Evolutionary conservation across 495 filamentous ascomycete genomes (phyloP), one percentile per base, ranked within the genome.

Genomic region (Niebla homalea): DNA sequence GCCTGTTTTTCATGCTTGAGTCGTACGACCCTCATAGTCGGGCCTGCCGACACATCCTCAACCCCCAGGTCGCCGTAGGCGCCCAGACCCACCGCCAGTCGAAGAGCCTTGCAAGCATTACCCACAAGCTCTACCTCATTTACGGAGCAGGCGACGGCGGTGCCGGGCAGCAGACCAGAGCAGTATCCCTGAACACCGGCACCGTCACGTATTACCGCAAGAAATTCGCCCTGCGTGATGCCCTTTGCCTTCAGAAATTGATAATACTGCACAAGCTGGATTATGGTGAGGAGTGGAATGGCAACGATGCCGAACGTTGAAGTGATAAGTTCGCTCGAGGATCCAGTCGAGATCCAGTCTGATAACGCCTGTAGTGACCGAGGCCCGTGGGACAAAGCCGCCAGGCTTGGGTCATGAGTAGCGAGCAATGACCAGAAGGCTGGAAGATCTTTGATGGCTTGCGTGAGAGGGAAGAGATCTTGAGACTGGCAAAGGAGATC

Each of bases 261-360:
- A 18, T 64, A 58, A 43, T 64, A 67, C 40, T 65, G 64, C 12
- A 47, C 48, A 4, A 57, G 53, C 49, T 67, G 64, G 32, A 64
- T 54, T 2, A 59, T 48, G n/a, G 55, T 51, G 4, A 64, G 52
- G 5, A 62, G 39, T 2, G 61, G 61, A 12, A 65, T 44, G 8
- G 64, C 52, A 7, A 63, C 23, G 14, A 60, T 61, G 1, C 57
- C 62, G 2, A 62, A 66, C 59, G 54, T 58, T 3, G 48, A 46
- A 19, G 49, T 51, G 14, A 46, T 41, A 35, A 59, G 42, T 29
- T 38, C 18, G 14, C 41, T 47, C 10, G 51, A 60, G 2, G 35
- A 36, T 12, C 36, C 48, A 32, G 29, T 25, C 8, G 14, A 43
- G 35, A 52, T 46, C 56, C 56, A 58, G 14, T 58, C 49, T 15